phyloP scores from a whole-genome alignment of 2,329 filamentous ascomycete species.

The Claviceps digitariae region DNA sequence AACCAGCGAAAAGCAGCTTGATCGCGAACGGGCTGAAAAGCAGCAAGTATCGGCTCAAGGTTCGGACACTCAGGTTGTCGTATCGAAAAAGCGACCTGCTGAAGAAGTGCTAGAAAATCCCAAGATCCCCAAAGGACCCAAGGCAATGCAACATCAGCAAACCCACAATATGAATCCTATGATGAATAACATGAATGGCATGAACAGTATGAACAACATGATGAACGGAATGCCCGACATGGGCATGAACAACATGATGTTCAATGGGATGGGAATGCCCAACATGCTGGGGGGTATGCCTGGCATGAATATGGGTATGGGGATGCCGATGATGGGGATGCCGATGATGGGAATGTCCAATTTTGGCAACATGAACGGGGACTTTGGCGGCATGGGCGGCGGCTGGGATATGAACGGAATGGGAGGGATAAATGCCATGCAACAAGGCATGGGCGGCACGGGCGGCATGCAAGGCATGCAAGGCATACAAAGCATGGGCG shows the following conservation, averaged over 20 bases:
- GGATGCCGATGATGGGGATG: conserved; percentile 18
- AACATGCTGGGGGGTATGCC: conserved; percentile 27
- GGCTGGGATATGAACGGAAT: conserved; percentile 23
- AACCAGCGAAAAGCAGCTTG: conserved; percentile 11
- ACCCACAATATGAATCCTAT: conserved; percentile 24
- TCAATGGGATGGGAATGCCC: conserved; percentile 13
- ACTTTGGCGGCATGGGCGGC: conserved; percentile 7
- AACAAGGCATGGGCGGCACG: conserved; percentile 16
- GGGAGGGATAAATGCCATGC: conserved; percentile 15
- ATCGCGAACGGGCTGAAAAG: conserved; percentile 23
- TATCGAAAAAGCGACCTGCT: conserved; percentile 67
- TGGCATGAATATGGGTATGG: conserved; percentile 11
- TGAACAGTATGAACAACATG: conserved; percentile 16
- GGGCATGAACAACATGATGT: conserved; percentile 20
- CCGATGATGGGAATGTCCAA: conserved; percentile 14
- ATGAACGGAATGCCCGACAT: conserved; percentile 27
- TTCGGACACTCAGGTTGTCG: conserved; percentile 18
- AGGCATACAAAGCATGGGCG: conserved; percentile 9
- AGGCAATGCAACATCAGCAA: conserved; percentile 48
- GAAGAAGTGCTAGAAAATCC: conserved; percentile 56
- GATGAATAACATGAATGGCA: conserved; percentile 22
- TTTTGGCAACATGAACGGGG: conserved; percentile 6
- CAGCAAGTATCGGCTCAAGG: conserved; percentile 17
- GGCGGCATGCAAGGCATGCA: conserved; percentile 9
- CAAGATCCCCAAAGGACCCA: conserved; percentile 50